Evolutionary conservation across 2,329 filamentous ascomycete genomes (phyloP).

Genomic region (Colletotrichum sp.): DNA sequence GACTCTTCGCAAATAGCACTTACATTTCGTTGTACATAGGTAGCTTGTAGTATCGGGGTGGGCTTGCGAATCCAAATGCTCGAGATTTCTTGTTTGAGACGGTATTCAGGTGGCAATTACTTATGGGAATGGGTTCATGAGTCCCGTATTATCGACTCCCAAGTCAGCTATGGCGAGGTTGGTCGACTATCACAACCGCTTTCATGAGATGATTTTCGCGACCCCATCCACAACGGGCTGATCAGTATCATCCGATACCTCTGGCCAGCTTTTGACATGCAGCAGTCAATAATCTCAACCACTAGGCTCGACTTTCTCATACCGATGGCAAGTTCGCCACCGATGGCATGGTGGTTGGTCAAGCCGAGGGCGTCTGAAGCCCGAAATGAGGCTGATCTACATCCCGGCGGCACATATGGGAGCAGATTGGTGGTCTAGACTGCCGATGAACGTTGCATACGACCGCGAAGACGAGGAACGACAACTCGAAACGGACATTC

Average conservation of each 20-base stretch:
- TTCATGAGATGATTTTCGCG: neutral
- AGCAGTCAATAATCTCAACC: neutral
- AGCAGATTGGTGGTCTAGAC: neutral
- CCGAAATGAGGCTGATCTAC: neutral
- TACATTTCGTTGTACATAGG: no score
- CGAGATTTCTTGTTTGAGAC: no score
- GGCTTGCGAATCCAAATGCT: no score
- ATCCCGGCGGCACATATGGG: neutral
- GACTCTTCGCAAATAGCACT: no score
- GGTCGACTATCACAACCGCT: fast-evolving
- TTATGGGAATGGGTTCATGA: no score
- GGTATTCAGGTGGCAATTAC: no score
- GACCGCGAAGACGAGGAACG: neutral
- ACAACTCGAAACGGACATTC: neutral
- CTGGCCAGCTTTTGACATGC: fast-evolving
- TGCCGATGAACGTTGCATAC: neutral
- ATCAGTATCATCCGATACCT: neutral
- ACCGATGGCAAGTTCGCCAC: neutral
- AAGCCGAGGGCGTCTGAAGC: neutral
- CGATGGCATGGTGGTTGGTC: neutral
- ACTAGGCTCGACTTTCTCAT: neutral
- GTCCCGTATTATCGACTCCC: neutral
- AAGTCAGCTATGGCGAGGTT: neutral
- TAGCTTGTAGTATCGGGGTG: no score
- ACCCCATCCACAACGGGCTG: neutral